Evolutionary conservation across 2,329 filamentous ascomycete genomes (phyloP), one percentile per base, ranked within the genome.

Genomic region (Alternaria atra): DNA sequence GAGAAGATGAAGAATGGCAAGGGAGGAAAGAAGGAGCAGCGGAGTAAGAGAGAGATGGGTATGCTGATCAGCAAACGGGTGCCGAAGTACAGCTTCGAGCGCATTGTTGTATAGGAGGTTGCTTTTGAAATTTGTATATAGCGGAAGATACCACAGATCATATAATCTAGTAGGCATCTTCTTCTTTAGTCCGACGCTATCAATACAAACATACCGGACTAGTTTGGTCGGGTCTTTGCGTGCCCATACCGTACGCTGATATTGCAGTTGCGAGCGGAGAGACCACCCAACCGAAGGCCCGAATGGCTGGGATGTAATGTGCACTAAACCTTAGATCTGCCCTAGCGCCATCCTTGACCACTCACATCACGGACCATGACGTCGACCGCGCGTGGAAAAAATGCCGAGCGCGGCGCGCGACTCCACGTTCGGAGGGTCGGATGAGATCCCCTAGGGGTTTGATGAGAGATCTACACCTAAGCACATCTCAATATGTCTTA

Each of bases 1-100:
- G 71, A 74, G 59, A 73, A 70, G 53, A 77, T 68, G 62, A 77
- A 92, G 85, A 81, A 91, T 67, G 82, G 89, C 68, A 83, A 85
- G 47, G 89, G 88, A 57, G 92, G 92, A 17, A 90, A 93, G 81
- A 82, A 92, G 40, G 84, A 89, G 64, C 82, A 86, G 76, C 87
- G 92, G 68, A 93, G 85, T 69, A 84, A 82, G 69, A 84, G 93
- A 77, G 91, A 97, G 80, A 89, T 90, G 60, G 92, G 91, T 17
- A 88, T 91, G 78, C 80, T 96, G 77, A 87, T 91, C 73, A 92
- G 91, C 74, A 91, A 91, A 80, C 90, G 89, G 75, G 90, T 94
- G 63, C 91, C 91, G 57, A 88, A 90, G 67, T 97, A 97, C 81
- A 92, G 91, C 47, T 85, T 94, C 67, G 93, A 97, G 81, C 87